These are phyloP conservation scores for Torrubiellomyces zombiae DNA, from an alignment of 2,329 filamentous ascomycete genomes.

Conservation along the genomic window DNA sequence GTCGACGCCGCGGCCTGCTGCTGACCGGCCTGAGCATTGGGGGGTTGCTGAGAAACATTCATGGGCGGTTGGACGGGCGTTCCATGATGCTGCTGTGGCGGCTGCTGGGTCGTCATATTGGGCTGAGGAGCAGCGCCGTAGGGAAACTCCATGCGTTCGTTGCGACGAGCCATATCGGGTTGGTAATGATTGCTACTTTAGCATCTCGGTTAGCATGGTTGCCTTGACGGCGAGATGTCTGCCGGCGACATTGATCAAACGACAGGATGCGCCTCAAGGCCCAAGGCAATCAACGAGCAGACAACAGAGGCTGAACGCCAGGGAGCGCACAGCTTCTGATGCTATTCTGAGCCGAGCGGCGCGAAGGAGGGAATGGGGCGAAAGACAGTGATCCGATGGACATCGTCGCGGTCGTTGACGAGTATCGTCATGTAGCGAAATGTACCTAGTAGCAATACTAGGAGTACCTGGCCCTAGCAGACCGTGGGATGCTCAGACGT, in stretches of 20 bases:
- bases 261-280: too few relatives aligned
- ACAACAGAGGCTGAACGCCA: too few relatives aligned
- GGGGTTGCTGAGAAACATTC: conserved; percentile 25
- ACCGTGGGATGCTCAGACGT: too few relatives aligned
- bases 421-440: too few relatives aligned
- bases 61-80: conserved; percentile 24
- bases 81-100: conserved; percentile 20
- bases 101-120: conserved; percentile 18
- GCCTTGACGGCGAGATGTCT: conserved; percentile 8
- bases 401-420: too few relatives aligned
- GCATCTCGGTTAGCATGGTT: conserved; percentile 13
- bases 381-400: too few relatives aligned
- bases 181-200: conserved; percentile 29
- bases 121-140: conserved; percentile 23
- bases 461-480: too few relatives aligned
- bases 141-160: conserved; percentile 26
- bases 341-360: too few relatives aligned
- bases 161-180: conserved; percentile 30
- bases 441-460: too few relatives aligned
- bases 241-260: conserved; percentile 6
- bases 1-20: conserved; percentile 22
- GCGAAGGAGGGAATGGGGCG: too few relatives aligned
- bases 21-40: conserved; percentile 13
- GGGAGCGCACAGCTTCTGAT: too few relatives aligned
- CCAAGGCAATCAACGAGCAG: too few relatives aligned